Evolutionary conservation across 164 flowering plant species (phyloP).

Genomic region (Umbilicus rupestris): DNA sequence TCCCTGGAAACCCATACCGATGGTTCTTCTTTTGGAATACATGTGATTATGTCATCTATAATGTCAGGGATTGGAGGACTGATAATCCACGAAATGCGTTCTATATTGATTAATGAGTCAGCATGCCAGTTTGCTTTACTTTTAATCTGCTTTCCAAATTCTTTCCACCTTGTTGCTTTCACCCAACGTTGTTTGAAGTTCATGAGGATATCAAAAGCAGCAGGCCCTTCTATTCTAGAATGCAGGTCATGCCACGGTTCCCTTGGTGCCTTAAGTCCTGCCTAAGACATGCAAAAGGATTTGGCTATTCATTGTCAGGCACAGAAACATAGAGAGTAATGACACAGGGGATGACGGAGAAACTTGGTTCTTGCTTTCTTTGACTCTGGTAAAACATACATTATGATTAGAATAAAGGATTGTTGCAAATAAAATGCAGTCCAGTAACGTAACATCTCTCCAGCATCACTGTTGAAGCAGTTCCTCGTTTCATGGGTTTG

Average conservation of each 20-base stretch:
- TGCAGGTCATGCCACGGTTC: slow-evolving; percentile 94
- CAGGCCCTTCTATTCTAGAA: slow-evolving; percentile 70
- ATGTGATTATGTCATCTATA: slow-evolving; percentile 19
- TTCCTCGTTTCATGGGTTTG: too few species aligned
- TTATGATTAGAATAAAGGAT: too few species aligned
- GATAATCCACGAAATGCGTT: slow-evolving; percentile 78
- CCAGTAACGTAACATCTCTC: too few species aligned
- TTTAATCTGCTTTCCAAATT: slow-evolving; percentile 35
- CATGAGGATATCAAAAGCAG: slow-evolving; percentile 71
- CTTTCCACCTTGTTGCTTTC: slow-evolving; percentile 60
- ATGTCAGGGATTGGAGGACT: slow-evolving; percentile 36
- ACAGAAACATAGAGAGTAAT: neutral
- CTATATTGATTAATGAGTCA: slow-evolving; percentile 61
- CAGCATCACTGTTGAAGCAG: too few species aligned
- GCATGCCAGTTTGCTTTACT: slow-evolving; percentile 48
- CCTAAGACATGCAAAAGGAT: slow-evolving; percentile 18
- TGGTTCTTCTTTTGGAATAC: slow-evolving; percentile 37
- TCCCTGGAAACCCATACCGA: slow-evolving; percentile 38
- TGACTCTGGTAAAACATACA: too few species aligned
- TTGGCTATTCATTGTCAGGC: too few species aligned
- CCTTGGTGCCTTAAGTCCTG: slow-evolving; percentile 60
- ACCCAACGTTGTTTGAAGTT: slow-evolving; percentile 86
- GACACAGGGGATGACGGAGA: neutral
- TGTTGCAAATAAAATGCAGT: too few species aligned
- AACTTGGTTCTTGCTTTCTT: neutral